Evolutionary conservation across 352 stramenopile species (phyloP).

Genomic region (Pythium rhizo-oryzae): DNA sequence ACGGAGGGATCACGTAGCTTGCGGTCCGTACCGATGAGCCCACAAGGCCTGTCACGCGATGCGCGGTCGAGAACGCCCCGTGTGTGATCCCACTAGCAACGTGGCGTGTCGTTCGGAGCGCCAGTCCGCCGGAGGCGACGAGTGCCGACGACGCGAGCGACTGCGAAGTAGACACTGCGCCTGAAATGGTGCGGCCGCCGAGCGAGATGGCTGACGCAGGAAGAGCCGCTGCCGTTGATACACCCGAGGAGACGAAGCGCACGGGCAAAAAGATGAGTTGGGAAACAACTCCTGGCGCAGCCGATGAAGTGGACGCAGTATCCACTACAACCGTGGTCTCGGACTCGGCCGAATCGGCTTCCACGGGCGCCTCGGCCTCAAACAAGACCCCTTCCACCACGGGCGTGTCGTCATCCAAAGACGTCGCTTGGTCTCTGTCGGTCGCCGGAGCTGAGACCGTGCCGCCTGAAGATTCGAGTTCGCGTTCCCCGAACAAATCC

Average conservation of each 20-base stretch:
- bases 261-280: constrained; percentile 67
- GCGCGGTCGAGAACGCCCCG: constrained; percentile 56
- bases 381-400: constrained; percentile 21
- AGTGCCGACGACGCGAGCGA: constrained; percentile 59
- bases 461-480: constrained; percentile 2
- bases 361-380: constrained; percentile 13
- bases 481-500: constrained; percentile 59
- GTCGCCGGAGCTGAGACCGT: not conserved
- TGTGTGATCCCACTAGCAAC: constrained; percentile 51
- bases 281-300: constrained; percentile 34
- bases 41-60: constrained; percentile 56
- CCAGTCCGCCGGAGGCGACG: constrained; percentile 48
- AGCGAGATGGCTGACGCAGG: constrained; percentile 51
- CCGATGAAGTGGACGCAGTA: not conserved
- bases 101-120: constrained; percentile 57
- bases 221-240: constrained; percentile 59
- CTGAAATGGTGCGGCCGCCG: constrained; percentile 60
- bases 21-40: constrained; percentile 53
- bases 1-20: constrained; percentile 58
- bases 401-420: not conserved
- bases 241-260: constrained; percentile 54
- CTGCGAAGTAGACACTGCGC: constrained; percentile 60
- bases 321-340: not conserved
- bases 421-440: not conserved
- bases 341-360: not conserved